phyloP scores from a whole-genome alignment of 805 yeast species.

The Saturnispora silvae region DNA sequence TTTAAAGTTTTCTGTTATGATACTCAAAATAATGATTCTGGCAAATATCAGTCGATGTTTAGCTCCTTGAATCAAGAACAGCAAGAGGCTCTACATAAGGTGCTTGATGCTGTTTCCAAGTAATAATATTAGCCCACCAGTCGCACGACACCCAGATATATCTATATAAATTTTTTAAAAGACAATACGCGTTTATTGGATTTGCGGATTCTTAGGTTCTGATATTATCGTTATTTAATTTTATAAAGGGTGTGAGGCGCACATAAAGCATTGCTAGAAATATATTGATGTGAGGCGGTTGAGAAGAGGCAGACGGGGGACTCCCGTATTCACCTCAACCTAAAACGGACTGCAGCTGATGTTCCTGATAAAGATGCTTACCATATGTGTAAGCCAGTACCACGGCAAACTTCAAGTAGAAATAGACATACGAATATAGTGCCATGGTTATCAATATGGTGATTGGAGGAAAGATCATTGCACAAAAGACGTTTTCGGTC shows the following conservation, averaged over 20 bases:
- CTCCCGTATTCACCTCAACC: neutral
- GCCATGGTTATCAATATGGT: constrained; percentile 1
- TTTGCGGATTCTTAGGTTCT: too few relatives aligned
- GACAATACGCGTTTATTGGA: too few relatives aligned
- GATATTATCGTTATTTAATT: too few relatives aligned
- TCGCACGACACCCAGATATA: too few relatives aligned
- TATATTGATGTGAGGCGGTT: too few relatives aligned
- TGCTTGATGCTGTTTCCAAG: constrained; percentile 2
- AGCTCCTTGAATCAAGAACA: constrained; percentile 18
- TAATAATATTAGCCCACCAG: too few relatives aligned
- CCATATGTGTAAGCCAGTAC: constrained; percentile 2
- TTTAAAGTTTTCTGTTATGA: constrained; percentile 45
- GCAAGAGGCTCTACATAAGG: constrained; percentile 14
- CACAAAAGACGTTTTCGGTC: constrained; percentile 1
- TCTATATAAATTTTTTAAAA: too few relatives aligned
- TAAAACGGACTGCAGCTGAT: too few relatives aligned
- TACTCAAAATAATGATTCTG: constrained; percentile 37
- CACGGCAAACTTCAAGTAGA: neutral
- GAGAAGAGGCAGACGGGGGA: neutral
- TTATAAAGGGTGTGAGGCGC: too few relatives aligned
- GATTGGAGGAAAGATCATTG: constrained; percentile 1
- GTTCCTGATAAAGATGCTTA: neutral
- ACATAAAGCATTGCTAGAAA: too few relatives aligned
- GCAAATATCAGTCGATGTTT: constrained; percentile 18
- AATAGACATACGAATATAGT: constrained; percentile 4